phyloP scores from a whole-genome alignment of 2,329 filamentous ascomycete genomes.

The Tolypocladium tundrense region DNA sequence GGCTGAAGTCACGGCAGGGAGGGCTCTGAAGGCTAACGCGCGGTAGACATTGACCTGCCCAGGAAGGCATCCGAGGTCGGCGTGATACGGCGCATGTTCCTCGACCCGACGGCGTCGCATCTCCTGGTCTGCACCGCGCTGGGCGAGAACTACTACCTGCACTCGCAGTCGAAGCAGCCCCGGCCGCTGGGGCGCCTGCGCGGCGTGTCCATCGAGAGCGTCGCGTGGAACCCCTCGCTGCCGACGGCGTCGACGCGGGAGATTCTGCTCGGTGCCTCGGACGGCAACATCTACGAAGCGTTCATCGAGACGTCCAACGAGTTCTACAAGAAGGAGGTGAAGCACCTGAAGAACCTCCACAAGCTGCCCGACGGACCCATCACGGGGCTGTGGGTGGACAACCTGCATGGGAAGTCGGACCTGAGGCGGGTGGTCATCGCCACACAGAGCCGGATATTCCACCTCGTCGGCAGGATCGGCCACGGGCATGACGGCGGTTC shows the following conservation, averaged over 20 bases:
- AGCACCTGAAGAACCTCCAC: conserved; percentile 76
- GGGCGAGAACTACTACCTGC: conserved; percentile 95
- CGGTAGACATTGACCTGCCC: conserved; percentile 84
- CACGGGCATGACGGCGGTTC: conserved; percentile 63
- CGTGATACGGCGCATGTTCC: conserved; percentile 89
- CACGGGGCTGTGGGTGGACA: conserved; percentile 77
- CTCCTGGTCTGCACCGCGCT: conserved; percentile 82
- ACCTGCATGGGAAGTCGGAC: conserved; percentile 57
- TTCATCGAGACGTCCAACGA: conserved; percentile 92
- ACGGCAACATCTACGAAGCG: conserved; percentile 89
- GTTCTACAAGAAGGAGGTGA: conserved; percentile 91
- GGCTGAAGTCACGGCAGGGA: neutral
- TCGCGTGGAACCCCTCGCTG: conserved; percentile 90
- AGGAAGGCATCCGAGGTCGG: conserved; percentile 87
- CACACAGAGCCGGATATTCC: conserved; percentile 67
- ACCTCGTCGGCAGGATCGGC: conserved; percentile 70
- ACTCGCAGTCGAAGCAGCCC: conserved; percentile 85
- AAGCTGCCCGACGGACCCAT: conserved; percentile 74
- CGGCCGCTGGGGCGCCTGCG: conserved; percentile 73
- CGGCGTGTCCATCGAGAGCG: conserved; percentile 75
- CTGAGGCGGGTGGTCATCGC: conserved; percentile 68
- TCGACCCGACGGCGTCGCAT: conserved; percentile 93
- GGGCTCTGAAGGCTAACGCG: conserved; percentile 5
- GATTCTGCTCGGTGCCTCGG: conserved; percentile 83
- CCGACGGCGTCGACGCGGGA: conserved; percentile 91